Evolutionary conservation across 371 early-diverging fungal species (phyloP).

Genomic region (Circinella minor): DNA sequence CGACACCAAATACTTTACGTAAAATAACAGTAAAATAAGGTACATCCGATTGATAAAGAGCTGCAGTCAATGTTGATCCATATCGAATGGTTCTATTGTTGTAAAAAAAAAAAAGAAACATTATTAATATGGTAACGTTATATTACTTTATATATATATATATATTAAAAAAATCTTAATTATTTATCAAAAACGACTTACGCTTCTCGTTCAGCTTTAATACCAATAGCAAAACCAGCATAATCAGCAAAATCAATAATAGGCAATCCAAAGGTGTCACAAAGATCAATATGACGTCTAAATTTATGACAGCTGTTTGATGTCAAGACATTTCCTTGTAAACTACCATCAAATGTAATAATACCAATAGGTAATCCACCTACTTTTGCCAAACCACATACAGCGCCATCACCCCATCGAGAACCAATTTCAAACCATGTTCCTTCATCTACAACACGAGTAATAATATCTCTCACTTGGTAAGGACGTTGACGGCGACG

Average conservation of each 20-base stretch:
- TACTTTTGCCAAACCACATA: slow-evolving; percentile 44
- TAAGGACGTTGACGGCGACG: slow-evolving; percentile 46
- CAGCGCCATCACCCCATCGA: slow-evolving; percentile 54
- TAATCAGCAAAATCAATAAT: slow-evolving; percentile 52
- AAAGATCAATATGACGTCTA: slow-evolving; percentile 50
- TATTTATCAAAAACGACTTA: slow-evolving; percentile 16
- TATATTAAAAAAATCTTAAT: neutral
- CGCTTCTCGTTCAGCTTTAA: slow-evolving; percentile 53
- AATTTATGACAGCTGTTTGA: slow-evolving; percentile 46
- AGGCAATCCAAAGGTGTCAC: slow-evolving; percentile 51
- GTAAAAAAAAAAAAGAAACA: too few species aligned
- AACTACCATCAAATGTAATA: slow-evolving; percentile 42
- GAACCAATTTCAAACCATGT: slow-evolving; percentile 53
- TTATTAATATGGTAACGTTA: too few species aligned
- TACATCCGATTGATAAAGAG: slow-evolving; percentile 51
- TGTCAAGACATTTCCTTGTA: slow-evolving; percentile 43
- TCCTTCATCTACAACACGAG: slow-evolving; percentile 33
- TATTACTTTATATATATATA: neutral
- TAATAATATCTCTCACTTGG: slow-evolving; percentile 43
- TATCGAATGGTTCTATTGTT: slow-evolving; percentile 45
- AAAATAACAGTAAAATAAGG: slow-evolving; percentile 50
- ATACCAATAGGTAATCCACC: slow-evolving; percentile 49
- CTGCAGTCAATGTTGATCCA: slow-evolving; percentile 49
- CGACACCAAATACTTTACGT: slow-evolving; percentile 56
- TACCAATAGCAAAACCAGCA: slow-evolving; percentile 52